phyloP scores from a whole-genome alignment of 139 green algal genomes.

The Chlamydomonas eustigma region DNA sequence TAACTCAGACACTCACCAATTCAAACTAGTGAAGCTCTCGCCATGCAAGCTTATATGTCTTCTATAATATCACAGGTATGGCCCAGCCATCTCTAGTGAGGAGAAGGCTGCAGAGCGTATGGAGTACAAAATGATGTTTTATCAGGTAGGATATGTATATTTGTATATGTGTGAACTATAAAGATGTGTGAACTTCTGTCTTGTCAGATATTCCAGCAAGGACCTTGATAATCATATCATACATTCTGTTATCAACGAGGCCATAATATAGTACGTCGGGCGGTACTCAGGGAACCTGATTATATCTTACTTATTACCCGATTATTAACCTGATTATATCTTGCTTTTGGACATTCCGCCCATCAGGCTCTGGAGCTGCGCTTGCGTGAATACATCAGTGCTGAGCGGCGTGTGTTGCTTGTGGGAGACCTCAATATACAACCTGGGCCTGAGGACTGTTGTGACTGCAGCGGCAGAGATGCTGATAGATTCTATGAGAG shows the following conservation, averaged over 20 bases:
- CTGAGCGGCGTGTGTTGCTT: not conserved
- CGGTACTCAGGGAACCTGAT: too few species aligned
- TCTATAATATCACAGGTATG: too few species aligned
- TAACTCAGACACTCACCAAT: not conserved
- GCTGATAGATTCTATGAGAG: not conserved
- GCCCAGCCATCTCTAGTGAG: not conserved
- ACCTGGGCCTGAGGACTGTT: not conserved
- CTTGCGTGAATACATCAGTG: not conserved
- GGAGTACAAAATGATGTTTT: not conserved
- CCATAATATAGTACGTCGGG: too few species aligned
- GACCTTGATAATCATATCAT: too few species aligned
- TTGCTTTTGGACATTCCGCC: not conserved
- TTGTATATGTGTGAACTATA: too few species aligned
- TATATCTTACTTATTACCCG: too few species aligned
- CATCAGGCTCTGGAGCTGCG: not conserved
- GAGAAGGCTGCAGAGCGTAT: not conserved
- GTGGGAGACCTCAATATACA: slow-evolving; percentile 9
- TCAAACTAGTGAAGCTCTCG: too few species aligned
- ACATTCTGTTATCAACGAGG: too few species aligned
- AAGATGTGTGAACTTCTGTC: too few species aligned
- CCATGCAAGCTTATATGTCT: too few species aligned
- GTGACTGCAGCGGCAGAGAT: not conserved
- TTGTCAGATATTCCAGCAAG: too few species aligned
- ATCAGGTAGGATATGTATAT: not conserved
- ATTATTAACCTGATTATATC: too few species aligned